Percentiles rank a stretch among this genome's conserved stretches.
Evolutionary conservation across 306 rosid genomes (phyloP).

Genomic region (Acacia crassicarpa): DNA sequence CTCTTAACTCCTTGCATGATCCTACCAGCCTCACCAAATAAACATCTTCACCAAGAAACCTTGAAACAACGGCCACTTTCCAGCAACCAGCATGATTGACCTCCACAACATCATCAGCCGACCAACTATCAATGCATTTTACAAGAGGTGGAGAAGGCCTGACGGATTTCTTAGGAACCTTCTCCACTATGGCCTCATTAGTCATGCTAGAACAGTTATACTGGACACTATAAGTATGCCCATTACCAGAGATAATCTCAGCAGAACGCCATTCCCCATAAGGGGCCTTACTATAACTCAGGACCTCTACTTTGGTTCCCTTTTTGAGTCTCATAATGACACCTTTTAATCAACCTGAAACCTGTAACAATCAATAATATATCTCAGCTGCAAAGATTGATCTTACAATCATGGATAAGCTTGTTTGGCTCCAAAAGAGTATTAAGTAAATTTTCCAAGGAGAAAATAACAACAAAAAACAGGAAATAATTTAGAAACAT

Average conservation of each 20-base stretch:
- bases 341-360: conserved; percentile 17
- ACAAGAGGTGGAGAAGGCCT: conserved; percentile 70
- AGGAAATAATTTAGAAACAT: not conserved
- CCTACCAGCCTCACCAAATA: conserved; percentile 64
- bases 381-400: not conserved
- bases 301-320: conserved; percentile 75
- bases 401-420: not conserved
- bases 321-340: conserved; percentile 62
- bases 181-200: conserved; percentile 41
- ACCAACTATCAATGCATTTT: conserved; percentile 42
- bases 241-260: conserved; percentile 61
- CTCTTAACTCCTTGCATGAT: conserved; percentile 49
- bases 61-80: conserved; percentile 57
- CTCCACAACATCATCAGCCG: conserved; percentile 63
- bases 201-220: conserved; percentile 36
- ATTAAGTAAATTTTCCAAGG: not conserved
- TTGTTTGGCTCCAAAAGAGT: not conserved
- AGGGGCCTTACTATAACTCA: conserved; percentile 43
- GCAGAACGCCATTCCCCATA: conserved; percentile 71
- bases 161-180: conserved; percentile 61
- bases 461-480: not conserved
- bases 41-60: conserved; percentile 36
- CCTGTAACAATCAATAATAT: conserved; percentile 37
- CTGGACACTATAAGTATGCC: conserved; percentile 56
- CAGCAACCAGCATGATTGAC: conserved; percentile 61